A percentile compares a stretch with the other conserved stretches of the same genome.
Evolutionary conservation across 345 rosid genomes (phyloP).

Genomic region (Eucalyptus curtisii): DNA sequence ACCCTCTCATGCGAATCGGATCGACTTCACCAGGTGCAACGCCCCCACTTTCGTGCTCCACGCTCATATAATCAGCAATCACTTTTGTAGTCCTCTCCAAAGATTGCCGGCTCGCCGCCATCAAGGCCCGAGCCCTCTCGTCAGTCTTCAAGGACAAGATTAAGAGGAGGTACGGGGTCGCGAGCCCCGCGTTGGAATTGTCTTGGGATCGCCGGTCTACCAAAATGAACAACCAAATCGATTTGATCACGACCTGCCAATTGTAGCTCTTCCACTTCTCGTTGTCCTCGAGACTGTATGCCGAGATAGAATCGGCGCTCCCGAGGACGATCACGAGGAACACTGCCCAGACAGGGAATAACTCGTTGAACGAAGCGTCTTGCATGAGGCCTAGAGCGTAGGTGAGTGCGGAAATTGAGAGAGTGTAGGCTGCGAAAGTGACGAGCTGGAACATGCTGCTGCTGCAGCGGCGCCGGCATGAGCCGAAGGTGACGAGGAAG

Average conservation of each 20-base stretch:
- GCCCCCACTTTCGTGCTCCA: neutral
- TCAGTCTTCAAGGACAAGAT: fast-evolving
- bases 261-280: too few species aligned
- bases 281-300: too few species aligned
- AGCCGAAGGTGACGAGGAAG: too few species aligned
- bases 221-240: fast-evolving
- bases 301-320: too few species aligned
- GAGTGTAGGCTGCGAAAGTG: too few species aligned
- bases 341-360: too few species aligned
- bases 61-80: neutral
- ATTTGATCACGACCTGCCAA: fast-evolving
- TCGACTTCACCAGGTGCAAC: neutral
- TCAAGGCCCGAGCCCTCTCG: neutral
- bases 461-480: too few species aligned
- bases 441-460: too few species aligned
- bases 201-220: fast-evolving
- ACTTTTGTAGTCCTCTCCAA: neutral
- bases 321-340: too few species aligned
- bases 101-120: neutral
- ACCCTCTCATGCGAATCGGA: neutral
- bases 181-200: fast-evolving
- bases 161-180: fast-evolving
- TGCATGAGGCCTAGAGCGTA: too few species aligned
- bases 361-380: too few species aligned
- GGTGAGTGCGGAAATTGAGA: too few species aligned